Evolutionary conservation across 371 early-diverging fungal species (phyloP).

Genomic region (Mortierella sp.): DNA sequence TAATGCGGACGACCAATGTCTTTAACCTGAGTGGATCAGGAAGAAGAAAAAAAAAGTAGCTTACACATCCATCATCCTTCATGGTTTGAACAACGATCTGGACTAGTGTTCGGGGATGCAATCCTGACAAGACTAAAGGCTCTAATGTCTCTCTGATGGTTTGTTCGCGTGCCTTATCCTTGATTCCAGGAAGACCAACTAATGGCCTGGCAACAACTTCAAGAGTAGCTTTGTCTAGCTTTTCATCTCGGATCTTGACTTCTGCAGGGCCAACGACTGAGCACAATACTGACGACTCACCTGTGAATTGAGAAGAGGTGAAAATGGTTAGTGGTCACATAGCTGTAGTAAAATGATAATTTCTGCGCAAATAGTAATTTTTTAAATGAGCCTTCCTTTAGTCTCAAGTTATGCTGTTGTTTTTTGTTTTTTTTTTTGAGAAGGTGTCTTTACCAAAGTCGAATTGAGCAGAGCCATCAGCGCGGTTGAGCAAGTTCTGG

Average conservation of each 20-base stretch:
- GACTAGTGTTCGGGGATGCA: slow-evolving; percentile 92
- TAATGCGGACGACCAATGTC: slow-evolving; percentile 64
- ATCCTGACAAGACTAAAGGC: slow-evolving; percentile 76
- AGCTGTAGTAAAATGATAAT: neutral
- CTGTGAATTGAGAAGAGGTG: neutral
- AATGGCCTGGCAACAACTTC: slow-evolving; percentile 85
- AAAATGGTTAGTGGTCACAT: neutral
- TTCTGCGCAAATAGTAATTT: too few relatives aligned
- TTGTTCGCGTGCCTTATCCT: slow-evolving; percentile 80
- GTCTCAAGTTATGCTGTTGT: too few relatives aligned
- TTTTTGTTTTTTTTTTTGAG: too few relatives aligned
- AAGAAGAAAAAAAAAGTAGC: slow-evolving; percentile 9
- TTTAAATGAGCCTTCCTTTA: too few relatives aligned
- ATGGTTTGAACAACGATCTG: slow-evolving; percentile 87
- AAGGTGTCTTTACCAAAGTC: slow-evolving; percentile 66
- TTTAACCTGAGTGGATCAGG: slow-evolving; percentile 34
- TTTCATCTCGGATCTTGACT: slow-evolving; percentile 86
- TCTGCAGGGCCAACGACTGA: slow-evolving; percentile 92
- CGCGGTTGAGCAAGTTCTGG: slow-evolving; percentile 73
- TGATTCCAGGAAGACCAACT: slow-evolving; percentile 75
- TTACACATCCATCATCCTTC: slow-evolving; percentile 88
- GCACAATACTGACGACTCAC: slow-evolving; percentile 71
- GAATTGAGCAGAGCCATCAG: slow-evolving; percentile 85
- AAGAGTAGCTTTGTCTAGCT: slow-evolving; percentile 86
- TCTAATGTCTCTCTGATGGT: slow-evolving; percentile 80